Conservation (phyloP, 441 rosid genomes). For the Pelargonium citronellum region DNA sequence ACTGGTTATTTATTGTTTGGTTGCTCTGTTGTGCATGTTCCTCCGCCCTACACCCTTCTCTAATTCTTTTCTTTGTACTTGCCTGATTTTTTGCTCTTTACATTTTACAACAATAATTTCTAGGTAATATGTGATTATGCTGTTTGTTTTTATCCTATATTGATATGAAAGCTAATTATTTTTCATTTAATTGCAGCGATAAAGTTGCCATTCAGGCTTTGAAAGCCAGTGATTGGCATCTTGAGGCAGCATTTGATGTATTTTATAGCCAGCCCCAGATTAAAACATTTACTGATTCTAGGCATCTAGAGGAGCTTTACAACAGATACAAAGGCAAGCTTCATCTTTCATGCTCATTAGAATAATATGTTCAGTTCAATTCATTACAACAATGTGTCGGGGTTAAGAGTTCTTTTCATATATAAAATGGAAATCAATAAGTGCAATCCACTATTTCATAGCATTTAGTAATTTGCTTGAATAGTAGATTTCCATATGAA, state of each 20-base stretch:
- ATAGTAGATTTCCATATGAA: background rate
- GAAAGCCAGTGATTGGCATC: conserved; percentile 85
- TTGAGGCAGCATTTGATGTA: conserved; percentile 83
- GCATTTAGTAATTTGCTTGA: background rate
- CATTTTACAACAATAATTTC: too few relatives aligned
- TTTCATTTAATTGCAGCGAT: conserved; percentile 51
- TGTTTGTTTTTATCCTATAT: background rate
- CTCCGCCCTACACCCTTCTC: too few relatives aligned
- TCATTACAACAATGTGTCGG: background rate
- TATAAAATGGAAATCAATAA: too few relatives aligned
- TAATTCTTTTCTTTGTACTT: background rate
- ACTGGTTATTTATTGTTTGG: background rate
- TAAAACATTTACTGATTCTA: conserved; percentile 59
- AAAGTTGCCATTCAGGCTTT: conserved; percentile 71
- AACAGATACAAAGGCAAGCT: conserved; percentile 76
- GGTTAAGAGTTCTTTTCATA: too few relatives aligned
- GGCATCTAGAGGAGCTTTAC: conserved; percentile 90
- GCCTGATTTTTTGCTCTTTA: background rate
- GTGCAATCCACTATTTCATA: background rate
- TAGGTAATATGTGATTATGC: too few relatives aligned
- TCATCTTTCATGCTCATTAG: background rate
- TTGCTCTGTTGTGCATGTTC: too few relatives aligned
- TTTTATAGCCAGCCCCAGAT: conserved; percentile 82
- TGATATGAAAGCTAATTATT: background rate
- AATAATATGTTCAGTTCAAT: too few relatives aligned